Evolutionary conservation across 2,329 filamentous ascomycete species (phyloP).

Genomic region (Trichophyton benhamiae): DNA sequence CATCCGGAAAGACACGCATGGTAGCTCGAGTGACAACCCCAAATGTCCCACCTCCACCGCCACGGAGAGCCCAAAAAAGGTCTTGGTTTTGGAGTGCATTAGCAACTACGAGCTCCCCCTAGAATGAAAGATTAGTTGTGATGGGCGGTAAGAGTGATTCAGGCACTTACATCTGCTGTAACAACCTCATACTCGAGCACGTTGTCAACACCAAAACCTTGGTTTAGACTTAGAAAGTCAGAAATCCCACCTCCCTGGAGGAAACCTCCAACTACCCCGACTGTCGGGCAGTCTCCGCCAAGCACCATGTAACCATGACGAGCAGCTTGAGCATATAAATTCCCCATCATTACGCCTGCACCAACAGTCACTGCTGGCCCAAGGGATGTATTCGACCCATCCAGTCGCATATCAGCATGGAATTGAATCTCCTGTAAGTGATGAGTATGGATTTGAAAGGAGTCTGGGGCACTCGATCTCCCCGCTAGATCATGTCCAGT

Average conservation of each 20-base stretch:
- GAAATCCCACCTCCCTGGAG: conserved; percentile 43
- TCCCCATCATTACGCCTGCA: conserved; percentile 41
- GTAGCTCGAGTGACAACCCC: conserved; percentile 46
- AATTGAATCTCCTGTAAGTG: conserved; percentile 17
- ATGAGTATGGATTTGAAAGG: conserved; percentile 23
- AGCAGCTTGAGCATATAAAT: conserved; percentile 41
- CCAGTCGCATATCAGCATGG: conserved; percentile 20
- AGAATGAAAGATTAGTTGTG: not conserved
- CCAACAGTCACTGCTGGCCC: conserved; percentile 44
- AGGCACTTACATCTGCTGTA: conserved; percentile 33
- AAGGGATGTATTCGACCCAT: conserved; percentile 21
- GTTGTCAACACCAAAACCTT: conserved; percentile 50
- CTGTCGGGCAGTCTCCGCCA: conserved; percentile 41
- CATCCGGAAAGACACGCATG: conserved; percentile 30
- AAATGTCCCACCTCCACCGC: conserved; percentile 49
- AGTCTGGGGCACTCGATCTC: conserved; percentile 49
- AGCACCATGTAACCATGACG: conserved; percentile 38
- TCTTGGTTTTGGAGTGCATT: conserved; percentile 34
- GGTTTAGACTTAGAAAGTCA: conserved; percentile 38
- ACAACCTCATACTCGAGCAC: conserved; percentile 46
- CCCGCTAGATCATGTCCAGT: conserved; percentile 45
- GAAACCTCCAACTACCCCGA: conserved; percentile 40
- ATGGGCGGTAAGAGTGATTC: conserved; percentile 26
- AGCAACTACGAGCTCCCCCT: not conserved
- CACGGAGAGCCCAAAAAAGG: conserved; percentile 51